phyloP scores from a whole-genome alignment of 306 rosid genomes.

The Notholithocarpus densiflorus region DNA sequence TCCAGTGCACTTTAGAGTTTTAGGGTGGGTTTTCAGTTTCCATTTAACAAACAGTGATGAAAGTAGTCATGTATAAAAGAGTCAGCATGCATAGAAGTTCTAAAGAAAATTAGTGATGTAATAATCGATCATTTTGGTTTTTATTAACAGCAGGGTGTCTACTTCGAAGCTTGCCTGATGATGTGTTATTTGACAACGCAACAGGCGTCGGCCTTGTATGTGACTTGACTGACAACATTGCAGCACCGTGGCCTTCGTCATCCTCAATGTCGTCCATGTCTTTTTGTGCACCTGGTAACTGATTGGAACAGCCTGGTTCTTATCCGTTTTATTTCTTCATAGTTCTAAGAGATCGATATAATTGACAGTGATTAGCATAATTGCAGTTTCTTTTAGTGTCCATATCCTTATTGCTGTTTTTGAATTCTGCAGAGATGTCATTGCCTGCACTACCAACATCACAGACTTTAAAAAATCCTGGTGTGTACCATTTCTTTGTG shows the following conservation, averaged over 20 bases:
- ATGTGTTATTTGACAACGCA: constrained; percentile 74
- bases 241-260: constrained; percentile 97
- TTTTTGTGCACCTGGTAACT: constrained; percentile 93
- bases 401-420: background rate
- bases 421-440: constrained; percentile 83
- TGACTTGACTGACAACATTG: constrained; percentile 87
- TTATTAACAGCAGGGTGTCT: constrained; percentile 64
- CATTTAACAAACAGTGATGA: background rate
- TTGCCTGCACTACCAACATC: constrained; percentile 91
- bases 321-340: background rate
- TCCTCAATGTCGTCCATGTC: constrained; percentile 77
- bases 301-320: constrained; percentile 2
- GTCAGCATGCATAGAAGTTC: constrained; percentile 1
- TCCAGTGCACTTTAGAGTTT: constrained; percentile 3
- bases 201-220: constrained; percentile 88
- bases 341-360: background rate
- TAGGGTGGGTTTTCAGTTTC: background rate
- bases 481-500: constrained; percentile 44
- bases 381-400: constrained; percentile 9
- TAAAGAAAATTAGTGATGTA: constrained; percentile 4
- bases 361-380: constrained; percentile 5
- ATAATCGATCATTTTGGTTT: constrained; percentile 8
- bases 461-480: constrained; percentile 72
- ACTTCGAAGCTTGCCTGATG: constrained; percentile 88
- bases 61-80: background rate